Conservation (phyloP, 1,139 yeast species). For the Saccharomycopsis hybrid region DNA sequence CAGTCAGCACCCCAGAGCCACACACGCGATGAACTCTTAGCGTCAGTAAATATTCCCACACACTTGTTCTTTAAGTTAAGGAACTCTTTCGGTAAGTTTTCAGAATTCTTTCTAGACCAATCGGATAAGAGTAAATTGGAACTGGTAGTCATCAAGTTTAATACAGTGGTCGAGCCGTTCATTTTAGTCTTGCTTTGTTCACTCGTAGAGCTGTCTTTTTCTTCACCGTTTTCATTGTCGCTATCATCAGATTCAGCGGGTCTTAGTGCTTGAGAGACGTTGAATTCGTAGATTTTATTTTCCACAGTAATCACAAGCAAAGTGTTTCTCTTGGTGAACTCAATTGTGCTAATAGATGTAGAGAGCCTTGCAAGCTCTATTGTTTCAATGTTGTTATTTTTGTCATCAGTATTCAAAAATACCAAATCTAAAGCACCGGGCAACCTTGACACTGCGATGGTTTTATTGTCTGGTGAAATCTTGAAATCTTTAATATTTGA, state of each 20-base stretch:
- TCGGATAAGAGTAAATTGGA: constrained; percentile 41
- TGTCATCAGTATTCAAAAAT: constrained; percentile 28
- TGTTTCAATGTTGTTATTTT: constrained; percentile 25
- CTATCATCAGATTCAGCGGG: neutral
- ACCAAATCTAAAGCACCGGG: constrained; percentile 62
- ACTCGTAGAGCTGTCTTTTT: neutral
- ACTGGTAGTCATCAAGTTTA: neutral
- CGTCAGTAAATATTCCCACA: constrained; percentile 55
- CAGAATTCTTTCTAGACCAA: constrained; percentile 80
- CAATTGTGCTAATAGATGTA: constrained; percentile 56
- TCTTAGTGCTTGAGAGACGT: constrained; percentile 24
- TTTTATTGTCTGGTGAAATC: constrained; percentile 38
- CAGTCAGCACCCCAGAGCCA: constrained; percentile 92
- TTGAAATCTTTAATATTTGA: constrained; percentile 46
- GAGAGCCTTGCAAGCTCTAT: constrained; percentile 44
- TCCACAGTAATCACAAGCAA: constrained; percentile 68
- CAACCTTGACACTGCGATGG: constrained; percentile 51
- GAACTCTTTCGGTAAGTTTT: constrained; percentile 64
- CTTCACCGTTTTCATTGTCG: constrained; percentile 17
- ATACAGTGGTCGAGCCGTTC: constrained; percentile 24
- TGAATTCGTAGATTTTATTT: constrained; percentile 67
- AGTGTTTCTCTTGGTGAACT: constrained; percentile 45
- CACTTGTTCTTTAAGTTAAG: constrained; percentile 60
- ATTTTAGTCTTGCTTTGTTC: constrained; percentile 22
- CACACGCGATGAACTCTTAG: constrained; percentile 36